phyloP scores from a whole-genome alignment of 2,329 filamentous ascomycete species.

The Paraconiothyrium sp. region DNA sequence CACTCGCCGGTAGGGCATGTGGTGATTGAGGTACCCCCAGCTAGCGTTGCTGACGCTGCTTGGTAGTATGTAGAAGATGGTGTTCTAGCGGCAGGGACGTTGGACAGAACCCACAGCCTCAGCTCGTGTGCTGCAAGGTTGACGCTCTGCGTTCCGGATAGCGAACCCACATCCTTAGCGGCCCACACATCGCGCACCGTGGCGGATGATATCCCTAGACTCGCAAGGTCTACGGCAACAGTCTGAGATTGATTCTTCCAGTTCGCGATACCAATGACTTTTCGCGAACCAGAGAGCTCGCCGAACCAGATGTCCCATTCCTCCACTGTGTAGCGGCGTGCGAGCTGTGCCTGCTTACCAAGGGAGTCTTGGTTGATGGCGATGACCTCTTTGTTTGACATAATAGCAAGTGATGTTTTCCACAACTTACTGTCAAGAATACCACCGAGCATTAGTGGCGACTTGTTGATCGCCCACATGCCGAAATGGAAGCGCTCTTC shows the following conservation, averaged over 20 bases:
- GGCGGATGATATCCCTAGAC: conserved; percentile 46
- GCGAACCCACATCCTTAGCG: conserved; percentile 30
- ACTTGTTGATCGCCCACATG: conserved; percentile 59
- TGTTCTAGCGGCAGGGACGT: conserved; percentile 30
- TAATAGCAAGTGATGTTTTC: conserved; percentile 34
- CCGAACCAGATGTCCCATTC: conserved; percentile 52
- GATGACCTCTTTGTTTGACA: conserved; percentile 64
- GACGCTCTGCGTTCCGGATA: conserved; percentile 27
- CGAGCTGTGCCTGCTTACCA: conserved; percentile 61
- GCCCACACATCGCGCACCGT: conserved; percentile 50
- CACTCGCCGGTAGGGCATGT: conserved; percentile 39
- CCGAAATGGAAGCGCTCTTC: conserved; percentile 58
- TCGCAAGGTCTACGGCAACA: conserved; percentile 42
- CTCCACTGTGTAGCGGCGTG: conserved; percentile 52
- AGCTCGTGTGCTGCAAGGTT: conserved; percentile 36
- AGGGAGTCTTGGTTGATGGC: conserved; percentile 67
- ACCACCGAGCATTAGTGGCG: conserved; percentile 56
- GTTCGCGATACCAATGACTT: conserved; percentile 51
- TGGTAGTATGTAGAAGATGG: conserved; percentile 39
- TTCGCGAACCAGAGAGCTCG: conserved; percentile 45
- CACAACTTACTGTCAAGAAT: conserved; percentile 41
- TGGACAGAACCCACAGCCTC: conserved; percentile 48
- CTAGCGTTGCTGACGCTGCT: conserved; percentile 41
- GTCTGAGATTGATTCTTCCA: conserved; percentile 46
- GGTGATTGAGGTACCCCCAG: conserved; percentile 37